Evolutionary conservation across 2,329 filamentous ascomycete genomes (phyloP).

Genomic region (Pseudocercospora musae): DNA sequence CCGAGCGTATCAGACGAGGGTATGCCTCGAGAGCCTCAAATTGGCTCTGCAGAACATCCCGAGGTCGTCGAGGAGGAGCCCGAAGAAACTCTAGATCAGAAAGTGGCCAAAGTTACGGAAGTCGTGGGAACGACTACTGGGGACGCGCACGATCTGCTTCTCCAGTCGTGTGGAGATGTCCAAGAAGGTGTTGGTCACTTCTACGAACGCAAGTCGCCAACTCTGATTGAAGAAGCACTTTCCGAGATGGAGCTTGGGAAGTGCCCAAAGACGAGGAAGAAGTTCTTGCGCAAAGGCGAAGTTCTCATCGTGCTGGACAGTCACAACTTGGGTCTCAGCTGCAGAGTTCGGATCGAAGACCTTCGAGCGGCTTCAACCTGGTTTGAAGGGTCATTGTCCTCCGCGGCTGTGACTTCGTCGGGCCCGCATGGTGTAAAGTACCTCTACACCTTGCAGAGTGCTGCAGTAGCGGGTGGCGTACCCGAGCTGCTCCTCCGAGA

Average conservation of each 20-base stretch:
- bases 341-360: constrained; percentile 3
- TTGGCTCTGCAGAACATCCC: neutral
- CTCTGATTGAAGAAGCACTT: neutral
- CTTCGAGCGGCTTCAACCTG: neutral
- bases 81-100: neutral
- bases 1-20: neutral
- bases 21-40: neutral
- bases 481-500: neutral
- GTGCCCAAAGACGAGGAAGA: neutral
- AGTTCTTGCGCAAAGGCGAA: neutral
- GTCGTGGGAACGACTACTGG: neutral
- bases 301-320: neutral
- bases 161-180: neutral
- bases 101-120: neutral
- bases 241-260: neutral
- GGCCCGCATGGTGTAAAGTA: neutral
- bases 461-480: neutral
- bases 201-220: neutral
- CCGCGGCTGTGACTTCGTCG: neutral
- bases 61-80: neutral
- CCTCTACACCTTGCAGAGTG: neutral
- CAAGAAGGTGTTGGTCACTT: neutral
- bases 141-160: neutral
- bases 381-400: neutral
- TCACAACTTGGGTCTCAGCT: constrained; percentile 1